These are phyloP conservation scores for Jatropha curcas DNA, from an alignment of 345 rosid genomes.

Conservation along the genomic window DNA sequence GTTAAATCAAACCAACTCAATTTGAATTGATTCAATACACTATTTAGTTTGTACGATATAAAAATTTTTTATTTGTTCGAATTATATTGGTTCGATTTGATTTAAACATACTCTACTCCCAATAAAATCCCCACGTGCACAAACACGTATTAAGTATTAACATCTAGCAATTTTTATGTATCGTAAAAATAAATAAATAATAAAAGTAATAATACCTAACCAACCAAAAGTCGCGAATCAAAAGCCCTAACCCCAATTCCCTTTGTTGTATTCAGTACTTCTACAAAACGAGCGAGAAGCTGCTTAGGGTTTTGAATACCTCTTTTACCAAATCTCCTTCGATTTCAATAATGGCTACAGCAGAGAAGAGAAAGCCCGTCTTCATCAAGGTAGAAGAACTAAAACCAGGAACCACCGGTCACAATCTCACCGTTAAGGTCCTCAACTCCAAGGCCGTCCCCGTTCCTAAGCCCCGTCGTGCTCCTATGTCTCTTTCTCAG, in stretches of 20 bases:
- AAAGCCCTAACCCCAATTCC: slow-evolving; percentile 12
- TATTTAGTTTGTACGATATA: too few relatives aligned
- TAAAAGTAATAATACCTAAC: neutral
- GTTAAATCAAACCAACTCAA: too few relatives aligned
- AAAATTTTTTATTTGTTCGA: too few relatives aligned
- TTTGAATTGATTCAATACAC: too few relatives aligned
- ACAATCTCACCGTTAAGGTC: slow-evolving; percentile 55
- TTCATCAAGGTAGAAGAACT: slow-evolving; percentile 55
- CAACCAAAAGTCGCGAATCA: slow-evolving; percentile 5
- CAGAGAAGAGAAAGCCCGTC: slow-evolving; percentile 55
- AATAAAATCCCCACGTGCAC: too few relatives aligned
- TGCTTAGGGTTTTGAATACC: slow-evolving; percentile 1
- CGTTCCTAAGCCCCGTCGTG: slow-evolving; percentile 48
- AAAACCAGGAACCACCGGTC: slow-evolving; percentile 59
- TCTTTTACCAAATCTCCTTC: too few relatives aligned
- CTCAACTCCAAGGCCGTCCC: slow-evolving; percentile 39
- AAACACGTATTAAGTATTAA: too few relatives aligned
- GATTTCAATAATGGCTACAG: slow-evolving; percentile 13
- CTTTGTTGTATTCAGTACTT: neutral
- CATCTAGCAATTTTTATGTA: too few relatives aligned
- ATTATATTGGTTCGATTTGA: too few relatives aligned
- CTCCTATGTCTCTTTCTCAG: slow-evolving; percentile 41
- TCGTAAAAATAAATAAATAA: too few relatives aligned
- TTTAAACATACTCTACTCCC: too few relatives aligned
- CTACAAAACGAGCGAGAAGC: neutral